Evolutionary conservation across 192 early-diverging fungal species (phyloP).

Genomic region (Backusella psychrophila): DNA sequence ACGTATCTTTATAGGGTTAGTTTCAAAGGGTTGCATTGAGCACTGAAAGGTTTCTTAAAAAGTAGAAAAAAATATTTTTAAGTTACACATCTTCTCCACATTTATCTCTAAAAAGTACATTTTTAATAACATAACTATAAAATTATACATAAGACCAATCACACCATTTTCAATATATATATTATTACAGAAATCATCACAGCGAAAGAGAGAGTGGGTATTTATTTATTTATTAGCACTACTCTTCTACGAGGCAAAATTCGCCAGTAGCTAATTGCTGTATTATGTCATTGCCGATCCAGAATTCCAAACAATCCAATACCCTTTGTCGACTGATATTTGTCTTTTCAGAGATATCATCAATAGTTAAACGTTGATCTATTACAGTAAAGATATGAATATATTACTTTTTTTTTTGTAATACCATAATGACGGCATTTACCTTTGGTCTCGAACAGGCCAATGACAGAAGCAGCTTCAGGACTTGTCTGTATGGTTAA

Average conservation of each 20-base stretch:
- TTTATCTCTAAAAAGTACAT: neutral
- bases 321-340: neutral
- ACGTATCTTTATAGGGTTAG: neutral
- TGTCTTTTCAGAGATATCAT: neutral
- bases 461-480: constrained; percentile 9
- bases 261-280: neutral
- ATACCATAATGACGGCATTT: neutral
- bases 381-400: neutral
- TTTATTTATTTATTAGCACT: neutral
- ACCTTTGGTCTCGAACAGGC: constrained; percentile 21
- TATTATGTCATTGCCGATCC: constrained; percentile 10
- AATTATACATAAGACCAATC: neutral
- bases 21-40: neutral
- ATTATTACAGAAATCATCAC: no score
- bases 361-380: constrained; percentile 2
- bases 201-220: neutral
- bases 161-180: neutral
- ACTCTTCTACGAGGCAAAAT: constrained; percentile 1
- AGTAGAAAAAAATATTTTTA: neutral
- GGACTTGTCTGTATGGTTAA: neutral
- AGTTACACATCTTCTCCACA: neutral
- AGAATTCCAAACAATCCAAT: constrained; percentile 11
- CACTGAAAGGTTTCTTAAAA: neutral
- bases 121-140: neutral
- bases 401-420: no score